Percentiles rank a stretch among this genome's conserved stretches.
Conservation (phyloP, 148 eudicot genomes). For the Rhododendron molle region DNA sequence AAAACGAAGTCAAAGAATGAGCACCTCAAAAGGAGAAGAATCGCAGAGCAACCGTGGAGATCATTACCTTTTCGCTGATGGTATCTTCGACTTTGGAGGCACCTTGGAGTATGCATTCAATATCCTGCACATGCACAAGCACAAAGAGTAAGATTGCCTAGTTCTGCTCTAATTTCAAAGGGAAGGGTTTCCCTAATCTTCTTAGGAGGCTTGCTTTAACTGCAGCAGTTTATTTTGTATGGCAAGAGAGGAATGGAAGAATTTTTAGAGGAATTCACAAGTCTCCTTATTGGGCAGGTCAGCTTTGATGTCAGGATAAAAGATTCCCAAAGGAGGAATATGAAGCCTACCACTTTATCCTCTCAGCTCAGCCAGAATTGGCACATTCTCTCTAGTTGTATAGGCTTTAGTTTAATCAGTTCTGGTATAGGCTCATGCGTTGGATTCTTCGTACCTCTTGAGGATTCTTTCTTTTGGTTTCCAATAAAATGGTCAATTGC, state of each 20-base stretch:
- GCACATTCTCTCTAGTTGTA: background rate
- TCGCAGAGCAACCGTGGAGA: background rate
- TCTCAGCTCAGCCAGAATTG: background rate
- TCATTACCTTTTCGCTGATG: constrained; percentile 57
- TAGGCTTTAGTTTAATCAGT: background rate
- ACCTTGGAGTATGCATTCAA: constrained; percentile 80
- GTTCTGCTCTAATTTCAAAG: background rate
- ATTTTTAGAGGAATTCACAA: background rate
- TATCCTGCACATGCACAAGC: constrained; percentile 43
- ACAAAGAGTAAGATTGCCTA: background rate
- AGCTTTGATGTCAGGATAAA: background rate
- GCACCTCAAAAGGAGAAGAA: background rate
- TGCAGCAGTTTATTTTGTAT: background rate
- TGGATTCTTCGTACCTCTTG: background rate
- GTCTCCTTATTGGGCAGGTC: background rate
- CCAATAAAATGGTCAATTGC: background rate
- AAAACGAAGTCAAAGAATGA: background rate
- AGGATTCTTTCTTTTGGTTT: background rate
- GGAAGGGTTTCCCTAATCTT: background rate
- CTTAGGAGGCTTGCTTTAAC: background rate
- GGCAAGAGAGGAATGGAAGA: background rate
- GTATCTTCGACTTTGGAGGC: constrained; percentile 63
- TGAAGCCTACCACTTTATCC: background rate
- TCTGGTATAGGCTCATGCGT: background rate
- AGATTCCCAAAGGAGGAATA: background rate